Base-by-base conservation (phyloP, 1,284 basidiomycete species). In the Pulveroboletus sp. region DNA sequence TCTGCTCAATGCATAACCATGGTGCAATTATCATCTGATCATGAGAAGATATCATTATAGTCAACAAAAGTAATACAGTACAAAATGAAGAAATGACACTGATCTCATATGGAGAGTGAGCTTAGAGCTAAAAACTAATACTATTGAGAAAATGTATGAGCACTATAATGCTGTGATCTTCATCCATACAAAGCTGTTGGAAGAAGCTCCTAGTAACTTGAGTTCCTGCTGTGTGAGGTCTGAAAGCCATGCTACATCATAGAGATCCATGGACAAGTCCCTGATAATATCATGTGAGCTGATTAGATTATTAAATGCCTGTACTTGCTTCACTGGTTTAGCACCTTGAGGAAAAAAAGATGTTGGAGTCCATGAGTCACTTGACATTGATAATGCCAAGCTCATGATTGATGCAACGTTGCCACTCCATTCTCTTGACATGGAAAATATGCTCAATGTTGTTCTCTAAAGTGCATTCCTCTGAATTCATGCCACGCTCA, bases 341-440 rank as follows among this genome's bases (percentile, higher is more conserved):
- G 56, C 24, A 24, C 46, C 56, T n/a, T 29, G 46, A 31, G 47
- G 8, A 17, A 7, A 35, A 58, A 58, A 22, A 58, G n/a, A n/a
- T 38, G 15, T 58, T 24, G 17, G 3, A 9, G 12, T 54, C 46
- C 2, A 54, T 4, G 5, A 57, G 4, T 5, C 28, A n/a, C 40
- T 57, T 14, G 5, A n/a, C 0, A 17, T 58, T 22, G 9, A 58
- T 12, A 1, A 53, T 8, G 11, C 44, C 33, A 3, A 56, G 42
- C 17, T 56, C 43, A 4, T 14, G 15, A 3, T 45, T 28, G 7
- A 56, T 45, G 28, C 17, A 22, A 3, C 11, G 33, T 12, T 35
- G 35, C 56, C 56, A 57, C n/a, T 33, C 33, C 56, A 54, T 53
- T 1, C 25, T 26, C 40, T 57, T 57, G 31, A 57, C 46, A 1